Evolutionary conservation across 371 early-diverging fungal genomes (phyloP), one percentile per base, ranked within the genome.

Genomic region (Mucor irregularis): DNA sequence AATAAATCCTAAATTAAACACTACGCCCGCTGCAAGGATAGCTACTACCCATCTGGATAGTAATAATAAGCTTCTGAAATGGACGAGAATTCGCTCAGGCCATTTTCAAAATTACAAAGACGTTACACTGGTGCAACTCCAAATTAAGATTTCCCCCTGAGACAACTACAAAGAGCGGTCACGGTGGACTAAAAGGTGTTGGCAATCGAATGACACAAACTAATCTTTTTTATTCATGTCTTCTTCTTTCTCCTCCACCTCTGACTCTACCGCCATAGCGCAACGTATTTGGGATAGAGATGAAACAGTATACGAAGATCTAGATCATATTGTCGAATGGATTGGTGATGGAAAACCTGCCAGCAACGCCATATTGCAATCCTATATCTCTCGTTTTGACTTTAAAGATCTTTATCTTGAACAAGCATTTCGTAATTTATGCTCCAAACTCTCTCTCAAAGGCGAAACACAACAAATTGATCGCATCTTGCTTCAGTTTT

Each of bases 401-500:
- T 93, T 93, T 62, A 42, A 52, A 6, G 78, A 73, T 14, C 55
- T 78, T 43, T 75, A 80, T 19, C 70, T 94, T 17, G 94, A 94
- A 54, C 77, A 80, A 54, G 86, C 88, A 13, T 88, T 94, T 46
- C 80, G 94, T 30, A 73, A 52, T 16, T 62, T 93, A 38, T 90
- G 91, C 45, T 68, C 76, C 38, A 84, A 87, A 16, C 73, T 93
- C 4, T 79, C 80, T 19, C 70, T 94, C 46, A 87, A 84, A 46
- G 95, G 90, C 7, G 95, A 94, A 71, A 85, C 93, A 2, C 95
- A 94, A 66, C 82, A 85, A 43, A 85, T 93, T 37, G 94, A 92
- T 67, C 83, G 94, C 11, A 82, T 94, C 25, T 57, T 94, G 51
- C 78, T 76, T 34, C 83, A 72, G 31, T 86, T 94, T 66, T 73